Base-by-base conservation (phyloP, 345 rosid genomes). In the Citrus trifoliata region DNA sequence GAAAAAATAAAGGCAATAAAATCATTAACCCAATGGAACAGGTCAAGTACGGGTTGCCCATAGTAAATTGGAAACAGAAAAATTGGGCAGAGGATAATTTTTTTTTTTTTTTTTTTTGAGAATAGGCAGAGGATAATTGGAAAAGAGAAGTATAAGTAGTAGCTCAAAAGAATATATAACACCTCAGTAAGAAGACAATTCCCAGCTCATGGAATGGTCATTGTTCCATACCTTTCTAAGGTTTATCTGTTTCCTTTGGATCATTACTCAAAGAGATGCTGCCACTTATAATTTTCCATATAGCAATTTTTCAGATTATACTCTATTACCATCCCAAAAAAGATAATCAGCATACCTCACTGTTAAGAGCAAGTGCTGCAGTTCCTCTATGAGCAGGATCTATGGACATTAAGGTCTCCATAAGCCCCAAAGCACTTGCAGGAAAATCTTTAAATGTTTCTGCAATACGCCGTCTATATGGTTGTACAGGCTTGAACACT, bases 301-400 rank as follows among this genome's bases (percentile, higher is more conserved):
- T 13, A 42, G 55, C 40, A 62, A 19, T 8, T 42, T 74, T 74
- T n/a, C 33, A 74, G 56, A 63, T 75, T 53, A 32, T 10, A 63
- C 30, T 53, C 28, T 65, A 75, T 62, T 25, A 56, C 46, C 55
- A 70, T 65, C 61, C 16, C 40, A 24, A 3, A 60, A 40, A 77
- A 51, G 48, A 66, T 32, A 76, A 33, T 28, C n/a, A 5, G 65
- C 78, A 40, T 79, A 96, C 99, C 98, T 96, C 96, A 75, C 89
- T 92, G 76, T 76, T 88, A 21, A 96, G 93, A 82, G 97, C 94
- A 82, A 75, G 79, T 78, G 92, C 81, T 67, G 99, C 95, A 35
- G 93, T 91, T 79, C 93, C 98, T 85, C 98, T 88, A 74, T 74
- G 76, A 71, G 84, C 80, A 3, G 99, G 99, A 84, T 96, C 97